Conservation (phyloP, 225 moss, liverwort and hornwort genomes). For the Sphagnum tenellum region DNA sequence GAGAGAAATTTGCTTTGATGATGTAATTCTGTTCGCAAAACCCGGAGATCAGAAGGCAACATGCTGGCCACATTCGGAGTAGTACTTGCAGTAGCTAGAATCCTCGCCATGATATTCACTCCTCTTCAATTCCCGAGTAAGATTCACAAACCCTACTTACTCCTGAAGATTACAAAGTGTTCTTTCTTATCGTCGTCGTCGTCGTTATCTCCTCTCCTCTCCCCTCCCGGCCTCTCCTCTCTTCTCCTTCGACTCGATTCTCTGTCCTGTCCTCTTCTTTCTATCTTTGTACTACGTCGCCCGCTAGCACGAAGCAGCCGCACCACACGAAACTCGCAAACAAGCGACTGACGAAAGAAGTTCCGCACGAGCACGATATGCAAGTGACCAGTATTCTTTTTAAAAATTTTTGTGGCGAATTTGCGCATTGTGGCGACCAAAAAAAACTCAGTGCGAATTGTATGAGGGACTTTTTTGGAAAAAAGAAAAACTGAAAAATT, state of each 20-base stretch:
- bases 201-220: neutral
- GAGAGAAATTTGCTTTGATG: neutral
- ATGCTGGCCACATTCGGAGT: slow-evolving; percentile 4
- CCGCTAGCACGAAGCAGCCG: no score
- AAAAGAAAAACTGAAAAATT: no score
- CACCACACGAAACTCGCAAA: no score
- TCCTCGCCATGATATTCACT: slow-evolving; percentile 15
- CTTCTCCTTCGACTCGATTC: neutral
- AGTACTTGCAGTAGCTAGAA: slow-evolving; percentile 15
- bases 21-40: slow-evolving; percentile 3
- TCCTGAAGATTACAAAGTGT: no score
- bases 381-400: no score
- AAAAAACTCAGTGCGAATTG: no score
- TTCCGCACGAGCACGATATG: no score
- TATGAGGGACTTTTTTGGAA: no score
- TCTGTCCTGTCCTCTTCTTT: neutral
- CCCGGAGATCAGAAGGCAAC: neutral
- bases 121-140: neutral
- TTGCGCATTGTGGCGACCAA: no score
- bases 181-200: neutral
- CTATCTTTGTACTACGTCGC: neutral
- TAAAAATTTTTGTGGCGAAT: no score
- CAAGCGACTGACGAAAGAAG: no score
- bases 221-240: neutral
- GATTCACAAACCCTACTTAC: no score